Evolutionary conservation across 2,329 filamentous ascomycete genomes (phyloP).

Genomic region (Furcasterigmium furcatum): DNA sequence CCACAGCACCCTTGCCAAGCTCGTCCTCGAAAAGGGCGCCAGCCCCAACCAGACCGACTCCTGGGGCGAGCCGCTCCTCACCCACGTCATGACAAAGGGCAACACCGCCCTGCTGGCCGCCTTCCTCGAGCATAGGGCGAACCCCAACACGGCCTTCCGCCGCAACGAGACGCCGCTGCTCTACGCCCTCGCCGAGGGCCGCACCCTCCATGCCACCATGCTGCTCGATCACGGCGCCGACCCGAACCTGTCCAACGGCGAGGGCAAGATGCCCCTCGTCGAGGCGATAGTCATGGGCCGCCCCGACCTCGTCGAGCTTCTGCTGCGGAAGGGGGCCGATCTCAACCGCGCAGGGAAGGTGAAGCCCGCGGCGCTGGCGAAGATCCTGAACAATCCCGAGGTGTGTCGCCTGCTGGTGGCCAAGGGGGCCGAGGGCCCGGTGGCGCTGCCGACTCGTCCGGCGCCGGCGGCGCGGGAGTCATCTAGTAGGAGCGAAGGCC

Average conservation of each 20-base stretch:
- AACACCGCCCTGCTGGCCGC: slow-evolving; percentile 8
- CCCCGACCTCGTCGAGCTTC: slow-evolving; percentile 5
- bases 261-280: slow-evolving; percentile 10
- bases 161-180: slow-evolving; percentile 19
- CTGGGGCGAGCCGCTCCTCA: slow-evolving; percentile 20
- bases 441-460: not conserved
- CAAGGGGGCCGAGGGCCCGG: slow-evolving; percentile 7
- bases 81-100: slow-evolving; percentile 7
- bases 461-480: no score
- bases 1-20: slow-evolving; percentile 2
- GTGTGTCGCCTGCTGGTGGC: slow-evolving; percentile 6
- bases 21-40: slow-evolving; percentile 6
- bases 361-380: slow-evolving; percentile 7
- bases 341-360: slow-evolving; percentile 10
- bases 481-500: no score
- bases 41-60: slow-evolving; percentile 16
- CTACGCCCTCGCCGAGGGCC: slow-evolving; percentile 22
- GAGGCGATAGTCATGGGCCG: slow-evolving; percentile 19
- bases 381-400: slow-evolving; percentile 5
- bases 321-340: slow-evolving; percentile 12
- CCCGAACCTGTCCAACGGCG: slow-evolving; percentile 17
- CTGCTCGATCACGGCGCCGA: slow-evolving; percentile 28
- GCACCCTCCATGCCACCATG: slow-evolving; percentile 15
- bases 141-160: slow-evolving; percentile 9
- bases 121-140: slow-evolving; percentile 12